Conservation (phyloP, 1,284 basidiomycete genomes). For the Entoloma clypeatum region DNA sequence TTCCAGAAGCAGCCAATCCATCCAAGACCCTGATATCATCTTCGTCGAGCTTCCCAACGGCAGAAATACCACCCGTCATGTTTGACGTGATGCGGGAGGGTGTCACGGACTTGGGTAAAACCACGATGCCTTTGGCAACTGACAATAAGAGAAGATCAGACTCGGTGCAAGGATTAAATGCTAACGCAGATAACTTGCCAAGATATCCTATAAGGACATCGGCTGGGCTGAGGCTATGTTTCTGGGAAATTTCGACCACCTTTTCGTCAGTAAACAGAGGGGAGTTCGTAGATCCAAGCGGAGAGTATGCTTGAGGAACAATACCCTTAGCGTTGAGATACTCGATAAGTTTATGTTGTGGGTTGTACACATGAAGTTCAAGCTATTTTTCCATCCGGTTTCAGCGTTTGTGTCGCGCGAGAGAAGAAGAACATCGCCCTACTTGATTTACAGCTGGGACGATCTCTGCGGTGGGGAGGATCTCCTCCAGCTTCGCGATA, state of each 20-base stretch:
- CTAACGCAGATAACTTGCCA: conserved; percentile 35
- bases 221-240: conserved; percentile 53
- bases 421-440: conserved; percentile 14
- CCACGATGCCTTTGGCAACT: conserved; percentile 65
- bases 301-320: conserved; percentile 78
- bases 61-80: conserved; percentile 49
- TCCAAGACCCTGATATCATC: conserved; percentile 65
- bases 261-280: conserved; percentile 71
- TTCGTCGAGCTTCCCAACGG: conserved; percentile 47
- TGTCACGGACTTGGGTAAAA: conserved; percentile 77
- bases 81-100: conserved; percentile 72
- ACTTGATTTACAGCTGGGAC: conserved; percentile 66
- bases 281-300: conserved; percentile 71
- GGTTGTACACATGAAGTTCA: conserved; percentile 76
- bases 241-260: conserved; percentile 60
- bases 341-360: conserved; percentile 65
- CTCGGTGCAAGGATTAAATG: not conserved
- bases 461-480: conserved; percentile 53
- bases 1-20: conserved; percentile 63
- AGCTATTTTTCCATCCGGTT: conserved; percentile 36
- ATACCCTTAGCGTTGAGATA: conserved; percentile 72
- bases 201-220: conserved; percentile 71
- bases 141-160: not conserved
- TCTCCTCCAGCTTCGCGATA: conserved; percentile 56
- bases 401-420: not conserved